Conservation (phyloP, 352 stramenopile species). For the Nothophytophthora sp. region DNA sequence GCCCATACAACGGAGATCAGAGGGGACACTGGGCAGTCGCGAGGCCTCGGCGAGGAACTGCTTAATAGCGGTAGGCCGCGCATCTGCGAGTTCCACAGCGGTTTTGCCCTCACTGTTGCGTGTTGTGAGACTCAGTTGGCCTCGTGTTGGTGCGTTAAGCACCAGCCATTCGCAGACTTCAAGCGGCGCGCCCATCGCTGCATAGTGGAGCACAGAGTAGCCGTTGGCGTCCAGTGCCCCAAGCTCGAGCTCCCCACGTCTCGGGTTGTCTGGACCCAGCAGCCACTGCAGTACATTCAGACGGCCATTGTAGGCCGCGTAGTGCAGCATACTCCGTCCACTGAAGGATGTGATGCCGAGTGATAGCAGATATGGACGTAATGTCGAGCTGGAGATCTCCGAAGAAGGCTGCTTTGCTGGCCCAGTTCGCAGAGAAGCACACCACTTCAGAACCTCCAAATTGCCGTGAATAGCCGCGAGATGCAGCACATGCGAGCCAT, state of each 20-base stretch:
- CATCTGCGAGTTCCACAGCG: constrained; percentile 40
- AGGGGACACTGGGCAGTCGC: constrained; percentile 31
- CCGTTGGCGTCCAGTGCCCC: constrained; percentile 49
- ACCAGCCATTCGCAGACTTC: constrained; percentile 67
- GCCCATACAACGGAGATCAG: constrained; percentile 43
- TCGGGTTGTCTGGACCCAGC: constrained; percentile 27
- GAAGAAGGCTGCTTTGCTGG: background rate
- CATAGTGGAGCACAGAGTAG: constrained; percentile 71
- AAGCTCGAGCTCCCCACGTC: constrained; percentile 28
- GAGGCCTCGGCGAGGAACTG: constrained; percentile 45
- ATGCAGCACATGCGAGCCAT: constrained; percentile 65
- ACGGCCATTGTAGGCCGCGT: constrained; percentile 65
- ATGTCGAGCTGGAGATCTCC: background rate
- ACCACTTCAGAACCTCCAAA: constrained; percentile 64
- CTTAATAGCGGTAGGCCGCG: constrained; percentile 31
- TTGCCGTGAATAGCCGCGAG: constrained; percentile 68
- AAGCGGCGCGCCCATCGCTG: constrained; percentile 55
- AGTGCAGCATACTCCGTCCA: constrained; percentile 67
- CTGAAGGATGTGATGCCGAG: constrained; percentile 62
- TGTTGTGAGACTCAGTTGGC: constrained; percentile 43
- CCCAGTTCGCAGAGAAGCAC: constrained; percentile 11
- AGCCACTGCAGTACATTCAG: constrained; percentile 55
- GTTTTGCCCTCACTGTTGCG: constrained; percentile 46
- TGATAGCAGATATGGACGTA: constrained; percentile 11
- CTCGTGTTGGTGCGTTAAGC: constrained; percentile 33